Base-by-base conservation (phyloP, 208 protist genomes). In the Endotrypanum monterogeii region DNA sequence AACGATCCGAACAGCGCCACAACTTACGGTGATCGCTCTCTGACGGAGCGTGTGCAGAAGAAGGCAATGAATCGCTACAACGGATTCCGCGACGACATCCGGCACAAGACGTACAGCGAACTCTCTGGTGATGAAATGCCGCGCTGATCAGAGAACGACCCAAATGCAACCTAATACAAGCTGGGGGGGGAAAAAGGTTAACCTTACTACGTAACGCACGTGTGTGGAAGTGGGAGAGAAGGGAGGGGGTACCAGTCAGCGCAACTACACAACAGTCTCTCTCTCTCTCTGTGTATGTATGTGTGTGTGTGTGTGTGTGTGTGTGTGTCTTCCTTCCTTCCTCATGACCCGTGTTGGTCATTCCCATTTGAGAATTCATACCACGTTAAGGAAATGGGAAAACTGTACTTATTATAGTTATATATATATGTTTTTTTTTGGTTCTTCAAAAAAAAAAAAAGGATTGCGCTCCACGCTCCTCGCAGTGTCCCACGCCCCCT, bases 11-110 rank as follows among this genome's bases (percentile, higher is more conserved):
- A 94, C 84, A 94, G 88, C 79, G 89, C 88, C n/a, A 93, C 89
- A 39, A 96, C 87, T 41, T 94, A 93, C 55, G 91, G 89, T 8
- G 89, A 96, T 62, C 88, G 89, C 20, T 91, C 86, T 5, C 72
- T 96, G 41, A 93, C 86, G 6, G 90, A 92, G 73, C 82, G 92
- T 0, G 90, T 96, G 68, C 89, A 94, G 85, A 94, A 95, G 66
- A 96, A 95, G 85, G 92, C 92, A 39, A 96, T 96, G 92, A 96
- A 96, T 69, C 83, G 92, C 0, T 94, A 94, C 71, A 92, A 93
- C 79, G 82, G 78, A 9, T 96, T 96, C 60, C 84, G 92, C 18
- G 87, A 95, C 66, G 90, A 96, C 35, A 73, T 96, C 52, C 90
- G 92, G 23, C 80, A 76, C 55, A 94, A 91, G 63, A 90, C 89